These are phyloP conservation scores for Pogostemon cablin DNA, from an alignment of 257 asterid genomes.

Conservation along the genomic window DNA sequence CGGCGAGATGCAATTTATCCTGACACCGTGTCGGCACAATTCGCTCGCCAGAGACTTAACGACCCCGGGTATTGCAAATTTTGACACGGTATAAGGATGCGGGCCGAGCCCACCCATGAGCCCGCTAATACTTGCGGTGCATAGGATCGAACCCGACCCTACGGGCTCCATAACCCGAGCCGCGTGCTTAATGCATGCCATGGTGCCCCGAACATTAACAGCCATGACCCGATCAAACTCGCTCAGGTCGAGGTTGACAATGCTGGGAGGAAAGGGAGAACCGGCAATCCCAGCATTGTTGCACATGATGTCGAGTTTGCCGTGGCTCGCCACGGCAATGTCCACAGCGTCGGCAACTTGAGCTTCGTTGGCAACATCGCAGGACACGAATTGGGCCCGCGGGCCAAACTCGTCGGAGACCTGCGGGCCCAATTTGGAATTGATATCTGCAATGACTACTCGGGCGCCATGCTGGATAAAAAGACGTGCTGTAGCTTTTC, in stretches of 20 bases:
- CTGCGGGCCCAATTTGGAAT: constrained; percentile 38
- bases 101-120: constrained; percentile 44
- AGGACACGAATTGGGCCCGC: constrained; percentile 34
- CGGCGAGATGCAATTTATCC: constrained; percentile 45
- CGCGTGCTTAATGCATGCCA: constrained; percentile 40
- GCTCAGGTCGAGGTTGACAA: constrained; percentile 34
- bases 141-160: constrained; percentile 38
- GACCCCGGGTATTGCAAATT: constrained; percentile 34
- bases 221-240: constrained; percentile 41
- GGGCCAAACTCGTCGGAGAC: constrained; percentile 40
- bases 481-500: constrained; percentile 47
- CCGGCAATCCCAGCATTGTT: constrained; percentile 45
- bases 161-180: constrained; percentile 39
- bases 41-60: constrained; percentile 41
- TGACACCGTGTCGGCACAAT: constrained; percentile 35
- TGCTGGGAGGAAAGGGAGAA: constrained; percentile 33
- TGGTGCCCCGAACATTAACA: constrained; percentile 39
- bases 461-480: constrained; percentile 49
- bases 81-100: constrained; percentile 39
- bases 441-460: constrained; percentile 54
- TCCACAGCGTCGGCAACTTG: constrained; percentile 35
- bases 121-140: constrained; percentile 43
- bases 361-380: constrained; percentile 39
- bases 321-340: constrained; percentile 36
- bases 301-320: constrained; percentile 45